A percentile compares a stretch with the other conserved stretches of the same genome.
Evolutionary conservation across 352 stramenopile genomes (phyloP).

Genomic region (Phytophthora tentaculata): DNA sequence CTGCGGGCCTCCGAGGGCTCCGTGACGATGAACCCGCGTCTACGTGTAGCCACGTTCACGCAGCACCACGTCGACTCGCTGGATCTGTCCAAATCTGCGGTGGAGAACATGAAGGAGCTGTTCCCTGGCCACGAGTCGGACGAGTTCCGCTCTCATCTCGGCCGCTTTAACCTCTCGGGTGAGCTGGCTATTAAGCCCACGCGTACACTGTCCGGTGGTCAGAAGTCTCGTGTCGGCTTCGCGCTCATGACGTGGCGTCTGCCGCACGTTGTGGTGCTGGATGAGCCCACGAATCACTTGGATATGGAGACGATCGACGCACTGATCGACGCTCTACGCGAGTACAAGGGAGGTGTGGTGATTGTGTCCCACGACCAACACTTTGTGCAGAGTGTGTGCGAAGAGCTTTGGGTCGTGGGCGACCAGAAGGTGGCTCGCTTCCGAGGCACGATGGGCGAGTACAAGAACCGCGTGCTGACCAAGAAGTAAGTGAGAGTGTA

Average conservation of each 20-base stretch:
- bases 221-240: conserved; percentile 95
- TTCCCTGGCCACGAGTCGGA: conserved; percentile 86
- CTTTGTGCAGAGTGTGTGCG: conserved; percentile 96
- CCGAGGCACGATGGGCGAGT: conserved; percentile 80
- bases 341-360: conserved; percentile 97
- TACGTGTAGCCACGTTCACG: conserved; percentile 96
- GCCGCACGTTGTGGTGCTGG: conserved; percentile 96
- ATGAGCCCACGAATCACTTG: conserved; percentile 97
- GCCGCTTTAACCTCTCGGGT: conserved; percentile 96
- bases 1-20: conserved; percentile 84
- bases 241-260: conserved; percentile 94
- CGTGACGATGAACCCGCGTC: conserved; percentile 90
- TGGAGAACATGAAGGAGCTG: conserved; percentile 92
- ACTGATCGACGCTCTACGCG: conserved; percentile 95
- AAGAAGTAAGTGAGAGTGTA: conserved; percentile 47
- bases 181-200: conserved; percentile 95
- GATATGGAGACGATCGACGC: conserved; percentile 93
- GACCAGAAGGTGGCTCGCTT: conserved; percentile 81
- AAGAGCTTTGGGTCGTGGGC: conserved; percentile 93
- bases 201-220: conserved; percentile 94
- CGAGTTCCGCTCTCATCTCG: conserved; percentile 95
- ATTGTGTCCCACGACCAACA: conserved; percentile 98
- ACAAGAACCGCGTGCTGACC: conserved; percentile 81
- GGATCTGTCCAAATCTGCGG: conserved; percentile 89
- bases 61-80: conserved; percentile 97